Conservation (phyloP, 176 grass and related monocot genomes). For the Canna indica region DNA sequence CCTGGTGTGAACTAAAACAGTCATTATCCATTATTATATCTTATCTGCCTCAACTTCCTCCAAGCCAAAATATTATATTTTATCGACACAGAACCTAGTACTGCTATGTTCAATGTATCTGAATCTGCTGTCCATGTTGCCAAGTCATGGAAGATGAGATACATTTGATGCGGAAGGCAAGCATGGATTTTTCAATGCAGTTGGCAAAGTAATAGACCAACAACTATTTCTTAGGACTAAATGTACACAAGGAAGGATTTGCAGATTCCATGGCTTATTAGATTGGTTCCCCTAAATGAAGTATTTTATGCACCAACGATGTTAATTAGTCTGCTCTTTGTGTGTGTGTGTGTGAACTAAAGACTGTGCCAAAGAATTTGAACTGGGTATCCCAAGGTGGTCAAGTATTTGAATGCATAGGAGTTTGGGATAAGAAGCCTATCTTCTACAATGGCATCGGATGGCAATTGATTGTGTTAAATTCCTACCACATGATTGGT, state of each 20-base stretch:
- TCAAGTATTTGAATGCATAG: slow-evolving; percentile 8
- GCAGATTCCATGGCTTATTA: not conserved
- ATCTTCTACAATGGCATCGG: not conserved
- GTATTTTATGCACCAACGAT: not conserved
- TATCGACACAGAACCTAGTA: too few species aligned
- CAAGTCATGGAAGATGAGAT: too few species aligned
- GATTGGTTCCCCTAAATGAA: not conserved
- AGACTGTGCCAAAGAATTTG: slow-evolving; percentile 20
- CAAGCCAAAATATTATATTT: too few species aligned
- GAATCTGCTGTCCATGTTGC: too few species aligned
- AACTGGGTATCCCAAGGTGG: not conserved
- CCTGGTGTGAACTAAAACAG: too few species aligned
- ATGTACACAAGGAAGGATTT: too few species aligned
- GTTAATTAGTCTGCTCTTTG: not conserved
- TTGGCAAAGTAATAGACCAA: too few species aligned
- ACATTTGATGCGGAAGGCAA: too few species aligned
- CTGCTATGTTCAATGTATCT: too few species aligned
- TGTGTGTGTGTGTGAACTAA: slow-evolving; percentile 7
- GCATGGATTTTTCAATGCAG: not conserved
- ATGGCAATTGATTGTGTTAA: not conserved
- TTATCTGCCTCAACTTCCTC: too few species aligned
- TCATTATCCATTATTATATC: too few species aligned
- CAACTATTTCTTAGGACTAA: too few species aligned
- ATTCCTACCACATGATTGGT: not conserved
- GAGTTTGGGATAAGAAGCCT: not conserved